Evolutionary conservation across 2,329 filamentous ascomycete species (phyloP), one percentile per base, ranked within the genome.

Genomic region (Phoma herbarum): DNA sequence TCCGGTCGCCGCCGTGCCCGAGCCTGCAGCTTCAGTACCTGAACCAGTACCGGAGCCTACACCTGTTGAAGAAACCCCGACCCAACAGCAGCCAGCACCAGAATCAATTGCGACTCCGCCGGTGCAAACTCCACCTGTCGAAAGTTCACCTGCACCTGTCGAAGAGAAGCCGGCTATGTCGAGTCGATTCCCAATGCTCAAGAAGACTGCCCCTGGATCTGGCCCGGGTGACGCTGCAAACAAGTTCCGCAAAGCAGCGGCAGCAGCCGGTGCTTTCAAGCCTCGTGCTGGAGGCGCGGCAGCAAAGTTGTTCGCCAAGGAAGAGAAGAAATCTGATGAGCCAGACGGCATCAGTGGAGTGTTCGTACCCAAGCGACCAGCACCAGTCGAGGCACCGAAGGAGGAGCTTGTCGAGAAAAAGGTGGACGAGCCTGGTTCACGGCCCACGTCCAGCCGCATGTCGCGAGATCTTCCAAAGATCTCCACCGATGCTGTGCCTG

Each of bases 261-360:
- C 84, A 71, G 67, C 65, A 45, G 89, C 88, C 11, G 84, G 79
- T 54, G 85, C 85, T 18, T 98, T 98, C 80, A 96, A 94, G 71
- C 94, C 94, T 20, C 87, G 94, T 57, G 88, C 89, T 31, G 94
- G 94, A 57, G 94, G 93, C 63, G 93, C 92, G 22, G 93, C 88
- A 50, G 92, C 96, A 61, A 89, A 90, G 50, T 80, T 96, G 52
- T 83, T 90, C 54, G 86, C 88, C 50, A 76, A 75, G 44, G 73
- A 77, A 18, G 84, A 87, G 62, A 86, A 85, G 56, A 76, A 78
- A n/a, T 79, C 78, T 3, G 86, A 90, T 23, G 92, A 90, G 5
- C 90, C 92, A 7, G 93, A 97, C 79, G 94, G 93, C 2, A 96
- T 97, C 64, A 96, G 90, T 12, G 86, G 89, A 37, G 93, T 97